A percentile compares a stretch with the other conserved stretches of the same genome.
Conservation (phyloP, 305 asterid genomes). For the Fraxinus angustifolia region DNA sequence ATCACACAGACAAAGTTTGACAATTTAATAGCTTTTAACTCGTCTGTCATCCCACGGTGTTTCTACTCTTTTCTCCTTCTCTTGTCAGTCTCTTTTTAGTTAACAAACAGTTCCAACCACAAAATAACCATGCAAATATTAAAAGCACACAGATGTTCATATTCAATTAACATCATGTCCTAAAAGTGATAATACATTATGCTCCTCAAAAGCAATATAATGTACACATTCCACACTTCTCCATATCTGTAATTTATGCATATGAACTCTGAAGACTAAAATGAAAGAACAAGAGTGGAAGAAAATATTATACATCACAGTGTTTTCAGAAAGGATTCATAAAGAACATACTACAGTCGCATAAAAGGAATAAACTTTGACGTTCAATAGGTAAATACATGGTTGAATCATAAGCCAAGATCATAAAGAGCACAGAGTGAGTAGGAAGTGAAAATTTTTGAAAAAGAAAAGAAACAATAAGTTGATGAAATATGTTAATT, state of each 20-base stretch:
- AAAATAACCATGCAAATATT: neutral
- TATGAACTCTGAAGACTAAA: neutral
- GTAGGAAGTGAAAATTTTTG: neutral
- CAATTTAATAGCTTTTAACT: neutral
- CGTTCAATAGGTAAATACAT: neutral
- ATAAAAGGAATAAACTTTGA: neutral
- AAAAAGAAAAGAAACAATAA: neutral
- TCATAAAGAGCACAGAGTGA: neutral
- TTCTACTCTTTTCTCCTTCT: neutral
- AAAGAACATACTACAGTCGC: neutral
- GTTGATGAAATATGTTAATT: neutral
- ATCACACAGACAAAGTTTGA: neutral
- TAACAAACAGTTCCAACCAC: neutral
- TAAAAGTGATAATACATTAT: neutral
- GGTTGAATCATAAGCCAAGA: neutral
- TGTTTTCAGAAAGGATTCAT: neutral
- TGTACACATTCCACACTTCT: neutral
- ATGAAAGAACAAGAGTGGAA: neutral
- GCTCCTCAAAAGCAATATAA: neutral
- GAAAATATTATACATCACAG: neutral
- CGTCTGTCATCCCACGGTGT: neutral
- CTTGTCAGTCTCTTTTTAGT: neutral
- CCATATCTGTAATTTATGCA: neutral
- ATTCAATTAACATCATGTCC: neutral
- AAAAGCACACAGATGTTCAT: neutral